Evolutionary conservation across 2,329 filamentous ascomycete species (phyloP).

Genomic region (Aaosphaeria arxii): DNA sequence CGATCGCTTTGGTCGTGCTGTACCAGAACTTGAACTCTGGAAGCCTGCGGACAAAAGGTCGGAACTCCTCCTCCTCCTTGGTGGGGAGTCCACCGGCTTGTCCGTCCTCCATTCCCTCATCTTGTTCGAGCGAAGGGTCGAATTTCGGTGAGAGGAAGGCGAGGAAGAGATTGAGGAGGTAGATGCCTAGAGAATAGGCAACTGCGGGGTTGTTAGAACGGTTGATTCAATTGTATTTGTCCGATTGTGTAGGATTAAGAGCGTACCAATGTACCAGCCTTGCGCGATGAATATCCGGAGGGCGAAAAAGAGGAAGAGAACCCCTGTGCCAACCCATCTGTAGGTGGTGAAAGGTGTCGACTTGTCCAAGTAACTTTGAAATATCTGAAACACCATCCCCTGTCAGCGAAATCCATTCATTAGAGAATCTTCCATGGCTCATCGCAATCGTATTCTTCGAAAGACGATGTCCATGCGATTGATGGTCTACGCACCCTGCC

Average conservation of each 20-base stretch:
- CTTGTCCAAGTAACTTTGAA: conserved; percentile 91
- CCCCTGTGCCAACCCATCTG: conserved; percentile 83
- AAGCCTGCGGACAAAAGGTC: conserved; percentile 90
- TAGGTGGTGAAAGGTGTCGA: conserved; percentile 87
- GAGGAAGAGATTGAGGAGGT: conserved; percentile 97
- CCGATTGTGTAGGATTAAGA: not conserved
- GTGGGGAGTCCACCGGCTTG: conserved; percentile 75
- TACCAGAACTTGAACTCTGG: conserved; percentile 99
- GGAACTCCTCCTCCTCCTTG: conserved; percentile 96
- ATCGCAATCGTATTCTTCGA: not conserved
- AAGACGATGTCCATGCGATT: not conserved
- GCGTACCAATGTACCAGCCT: conserved; percentile 95
- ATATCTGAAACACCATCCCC: conserved; percentile 59
- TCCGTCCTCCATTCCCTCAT: conserved; percentile 96
- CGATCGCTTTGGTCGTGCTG: conserved; percentile 82
- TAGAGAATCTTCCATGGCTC: no score
- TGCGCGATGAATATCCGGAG: conserved; percentile 86
- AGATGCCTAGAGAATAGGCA: conserved; percentile 96
- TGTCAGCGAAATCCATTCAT: no score
- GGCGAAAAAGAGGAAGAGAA: conserved; percentile 76
- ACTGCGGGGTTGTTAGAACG: conserved; percentile 52
- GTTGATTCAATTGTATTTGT: not conserved
- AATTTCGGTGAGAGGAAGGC: conserved; percentile 98
- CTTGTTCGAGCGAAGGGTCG: conserved; percentile 91
- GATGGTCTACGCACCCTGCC: conserved; percentile 61